Conservation (phyloP, 2,329 filamentous ascomycete species). For the Microsporum canis region DNA sequence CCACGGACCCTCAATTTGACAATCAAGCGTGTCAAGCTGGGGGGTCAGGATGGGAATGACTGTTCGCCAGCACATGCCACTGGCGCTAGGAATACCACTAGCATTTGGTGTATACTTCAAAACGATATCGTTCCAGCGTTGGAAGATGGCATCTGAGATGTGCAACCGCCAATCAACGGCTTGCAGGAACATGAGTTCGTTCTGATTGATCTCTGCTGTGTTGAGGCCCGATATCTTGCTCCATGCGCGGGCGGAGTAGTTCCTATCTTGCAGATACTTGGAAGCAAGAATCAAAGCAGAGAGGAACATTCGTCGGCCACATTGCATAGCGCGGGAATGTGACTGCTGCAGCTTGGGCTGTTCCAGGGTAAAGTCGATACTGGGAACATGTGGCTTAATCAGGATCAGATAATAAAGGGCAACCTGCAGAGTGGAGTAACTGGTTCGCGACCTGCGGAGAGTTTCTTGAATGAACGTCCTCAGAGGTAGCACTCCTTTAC, state of each 20-base stretch:
- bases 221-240: constrained; percentile 98
- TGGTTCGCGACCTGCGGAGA: constrained; percentile 82
- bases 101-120: constrained; percentile 63
- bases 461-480: constrained; percentile 98
- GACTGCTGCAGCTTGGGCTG: constrained; percentile 61
- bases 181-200: constrained; percentile 82
- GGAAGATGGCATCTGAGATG: constrained; percentile 77
- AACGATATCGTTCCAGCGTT: constrained; percentile 88
- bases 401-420: constrained; percentile 92
- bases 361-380: constrained; percentile 71
- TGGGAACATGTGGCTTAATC: constrained; percentile 80
- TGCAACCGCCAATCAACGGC: constrained; percentile 93
- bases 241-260: constrained; percentile 95
- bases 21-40: constrained; percentile 42
- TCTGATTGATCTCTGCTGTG: constrained; percentile 88
- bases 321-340: constrained; percentile 67
- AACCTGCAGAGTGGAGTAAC: constrained; percentile 94
- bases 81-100: constrained; percentile 26
- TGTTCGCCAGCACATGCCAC: constrained; percentile 32
- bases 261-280: constrained; percentile 95
- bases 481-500: constrained; percentile 72
- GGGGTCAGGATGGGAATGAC: constrained; percentile 48
- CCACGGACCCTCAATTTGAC: constrained; percentile 16
- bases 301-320: constrained; percentile 94
- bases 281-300: constrained; percentile 89